phyloP scores from a whole-genome alignment of 345 rosid genomes.

The Schrenkiella parvula region DNA sequence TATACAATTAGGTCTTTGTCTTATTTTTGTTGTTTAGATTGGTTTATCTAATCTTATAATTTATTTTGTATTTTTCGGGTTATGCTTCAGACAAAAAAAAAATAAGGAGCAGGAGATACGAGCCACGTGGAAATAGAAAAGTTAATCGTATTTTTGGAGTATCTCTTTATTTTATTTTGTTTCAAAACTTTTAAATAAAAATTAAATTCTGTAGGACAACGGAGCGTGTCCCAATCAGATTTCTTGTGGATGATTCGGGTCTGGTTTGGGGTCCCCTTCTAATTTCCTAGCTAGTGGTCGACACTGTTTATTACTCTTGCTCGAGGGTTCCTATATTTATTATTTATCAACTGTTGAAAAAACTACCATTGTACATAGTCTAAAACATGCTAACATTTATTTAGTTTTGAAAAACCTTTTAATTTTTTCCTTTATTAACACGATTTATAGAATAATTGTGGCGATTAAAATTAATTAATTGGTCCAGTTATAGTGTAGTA shows the following conservation, averaged over 20 bases:
- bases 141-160: background rate
- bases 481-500: background rate
- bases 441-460: background rate
- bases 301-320: background rate
- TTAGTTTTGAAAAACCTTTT: no score
- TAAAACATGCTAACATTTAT: no score
- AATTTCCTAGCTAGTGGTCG: conserved; percentile 4
- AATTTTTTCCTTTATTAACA: background rate
- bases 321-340: background rate
- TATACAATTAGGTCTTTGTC: no score
- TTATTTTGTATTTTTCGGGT: no score
- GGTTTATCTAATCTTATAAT: no score
- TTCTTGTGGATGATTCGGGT: background rate
- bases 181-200: background rate
- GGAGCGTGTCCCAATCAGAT: conserved; percentile 13
- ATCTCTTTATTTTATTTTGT: background rate
- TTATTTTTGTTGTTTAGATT: no score
- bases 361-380: no score
- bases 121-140: background rate
- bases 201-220: background rate
- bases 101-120: no score
- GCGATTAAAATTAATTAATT: background rate
- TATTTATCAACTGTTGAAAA: no score
- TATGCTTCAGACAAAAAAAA: no score
- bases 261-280: conserved; percentile 2